Conservation (phyloP, 148 eudicot species). For the Nyssa sinensis region DNA sequence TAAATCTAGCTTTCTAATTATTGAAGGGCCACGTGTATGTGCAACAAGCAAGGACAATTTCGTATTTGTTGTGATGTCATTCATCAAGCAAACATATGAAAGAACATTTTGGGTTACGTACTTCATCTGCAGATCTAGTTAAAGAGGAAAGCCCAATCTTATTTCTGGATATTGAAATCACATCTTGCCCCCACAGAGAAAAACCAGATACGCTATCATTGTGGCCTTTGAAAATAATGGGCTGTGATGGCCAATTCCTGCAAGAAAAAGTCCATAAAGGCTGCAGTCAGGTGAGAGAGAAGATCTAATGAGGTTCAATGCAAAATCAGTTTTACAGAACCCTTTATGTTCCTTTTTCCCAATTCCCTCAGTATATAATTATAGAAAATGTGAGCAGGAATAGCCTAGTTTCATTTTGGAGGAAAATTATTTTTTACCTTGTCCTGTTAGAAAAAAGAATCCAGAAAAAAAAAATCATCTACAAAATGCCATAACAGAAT, state of each 20-base stretch:
- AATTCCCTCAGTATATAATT: neutral
- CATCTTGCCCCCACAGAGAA: constrained; percentile 88
- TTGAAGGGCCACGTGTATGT: neutral
- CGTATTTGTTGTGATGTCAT: neutral
- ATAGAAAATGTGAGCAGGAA: constrained; percentile 6
- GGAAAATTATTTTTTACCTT: too few species aligned
- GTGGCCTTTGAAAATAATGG: constrained; percentile 74
- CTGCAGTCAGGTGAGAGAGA: constrained; percentile 7
- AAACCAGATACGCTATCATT: constrained; percentile 78
- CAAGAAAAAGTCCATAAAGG: constrained; percentile 13
- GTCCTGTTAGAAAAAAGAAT: neutral
- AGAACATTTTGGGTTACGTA: constrained; percentile 25
- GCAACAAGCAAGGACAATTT: constrained; percentile 1
- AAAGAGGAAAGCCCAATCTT: constrained; percentile 91
- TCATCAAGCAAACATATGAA: constrained; percentile 2
- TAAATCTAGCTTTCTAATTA: neutral
- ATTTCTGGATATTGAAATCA: constrained; percentile 78
- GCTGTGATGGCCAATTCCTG: constrained; percentile 66
- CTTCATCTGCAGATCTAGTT: constrained; percentile 58
- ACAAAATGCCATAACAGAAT: neutral
- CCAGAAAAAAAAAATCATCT: too few species aligned
- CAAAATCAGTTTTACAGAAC: neutral
- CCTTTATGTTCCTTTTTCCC: neutral
- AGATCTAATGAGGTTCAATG: neutral
- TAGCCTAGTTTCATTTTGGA: neutral